Percentiles rank a stretch among this genome's conserved stretches.
phyloP scores from a whole-genome alignment of 2,329 filamentous ascomycete genomes.

The Neofusicoccum sp. region DNA sequence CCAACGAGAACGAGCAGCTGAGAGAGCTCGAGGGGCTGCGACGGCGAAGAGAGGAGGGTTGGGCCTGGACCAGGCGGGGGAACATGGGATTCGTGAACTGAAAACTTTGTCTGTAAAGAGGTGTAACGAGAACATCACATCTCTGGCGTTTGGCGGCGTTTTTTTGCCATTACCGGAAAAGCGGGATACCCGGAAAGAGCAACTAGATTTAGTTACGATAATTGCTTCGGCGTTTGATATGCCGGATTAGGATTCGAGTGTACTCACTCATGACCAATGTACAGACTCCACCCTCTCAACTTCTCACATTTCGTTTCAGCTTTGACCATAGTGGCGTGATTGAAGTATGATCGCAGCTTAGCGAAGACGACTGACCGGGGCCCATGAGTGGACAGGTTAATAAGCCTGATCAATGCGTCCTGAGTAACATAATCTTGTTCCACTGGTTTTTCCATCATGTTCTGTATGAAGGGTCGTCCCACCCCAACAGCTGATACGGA shows the following conservation, averaged over 20 bases:
- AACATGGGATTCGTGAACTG: constrained; percentile 14
- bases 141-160: constrained; percentile 13
- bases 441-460: no score
- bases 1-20: constrained; percentile 30
- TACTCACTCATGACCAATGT: constrained; percentile 16
- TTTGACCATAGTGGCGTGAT: not conserved
- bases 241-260: constrained; percentile 6
- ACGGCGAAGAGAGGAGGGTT: constrained; percentile 14
- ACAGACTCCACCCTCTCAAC: constrained; percentile 2
- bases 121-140: not conserved
- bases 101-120: constrained; percentile 7
- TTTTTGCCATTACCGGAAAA: constrained; percentile 4
- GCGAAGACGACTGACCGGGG: no score
- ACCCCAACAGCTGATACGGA: no score
- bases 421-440: no score
- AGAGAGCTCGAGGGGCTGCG: constrained; percentile 19
- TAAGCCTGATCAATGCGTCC: no score
- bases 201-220: constrained; percentile 10
- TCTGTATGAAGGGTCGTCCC: no score
- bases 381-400: no score
- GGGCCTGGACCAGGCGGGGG: constrained; percentile 14
- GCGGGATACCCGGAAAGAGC: constrained; percentile 15
- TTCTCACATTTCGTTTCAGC: not conserved
- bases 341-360: not conserved
- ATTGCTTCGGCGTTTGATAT: not conserved